Base-by-base conservation (phyloP, 257 asterid species). In the Leonotis leonurus region DNA sequence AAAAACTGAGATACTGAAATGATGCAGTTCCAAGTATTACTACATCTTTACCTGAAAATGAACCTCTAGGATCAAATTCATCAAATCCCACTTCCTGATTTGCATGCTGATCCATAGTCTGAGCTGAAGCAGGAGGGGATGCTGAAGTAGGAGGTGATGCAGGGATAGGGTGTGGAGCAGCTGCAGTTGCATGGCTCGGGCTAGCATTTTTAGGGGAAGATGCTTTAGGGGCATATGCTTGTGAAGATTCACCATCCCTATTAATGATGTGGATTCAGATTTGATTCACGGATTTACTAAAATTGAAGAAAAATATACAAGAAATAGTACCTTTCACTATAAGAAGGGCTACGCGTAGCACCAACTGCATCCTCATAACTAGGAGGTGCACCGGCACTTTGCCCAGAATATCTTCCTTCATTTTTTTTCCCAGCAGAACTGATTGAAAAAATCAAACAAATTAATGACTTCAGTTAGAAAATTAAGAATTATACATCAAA, bases 31-130 rank as follows among this genome's bases (percentile, higher is more conserved):
- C 45, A 27, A 41, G 50, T 43, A 58, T 51, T 20, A 30, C 46
- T 40, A 53, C 58, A 60, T 58, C 54, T 37, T 70, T 80, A 89
- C 99, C 95, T 67, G 88, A 58, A 76, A 85, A 81, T 49, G 95
- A 69, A 70, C 95, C 89, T 51, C 96, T 91, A 5, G 99, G 97
- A 70, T 89, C 96, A 75, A 93, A 93, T 72, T 89, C 99, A 80
- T 93, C 95, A 75, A 89, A 92, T 58, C 75, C 85, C 70, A 43
- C 78, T 72, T 81, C 89, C 30, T 66, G 63, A 57, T 71, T 72
- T 30, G 32, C 73, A 25, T 77, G 70, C 26, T 83, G 78, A 69
- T 75, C 68, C 73, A 79, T 12, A 67, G 74, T 14, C 73, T 62
- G 81, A 65, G 76, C 37, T 27, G 84, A 64, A 59, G 71, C 69